Evolutionary conservation across 768 basidiomycete genomes (phyloP).

Genomic region (Naematelia encephala): DNA sequence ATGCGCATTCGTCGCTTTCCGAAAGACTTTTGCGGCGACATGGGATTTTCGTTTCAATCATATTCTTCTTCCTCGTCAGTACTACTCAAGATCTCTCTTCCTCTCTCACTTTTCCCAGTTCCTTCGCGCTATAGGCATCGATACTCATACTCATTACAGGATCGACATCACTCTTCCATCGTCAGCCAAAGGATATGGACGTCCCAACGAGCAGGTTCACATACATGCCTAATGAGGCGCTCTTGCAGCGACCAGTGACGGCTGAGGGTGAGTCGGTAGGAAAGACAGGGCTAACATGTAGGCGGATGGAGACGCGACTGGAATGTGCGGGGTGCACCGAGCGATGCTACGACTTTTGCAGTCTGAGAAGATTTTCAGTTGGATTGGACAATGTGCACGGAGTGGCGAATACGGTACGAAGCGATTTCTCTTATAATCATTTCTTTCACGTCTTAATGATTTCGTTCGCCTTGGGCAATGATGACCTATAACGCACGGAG

Average conservation of each 20-base stretch:
- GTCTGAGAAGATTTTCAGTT: constrained; percentile 16
- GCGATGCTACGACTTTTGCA: constrained; percentile 26
- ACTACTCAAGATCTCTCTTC: neutral
- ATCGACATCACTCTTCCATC: constrained; percentile 41
- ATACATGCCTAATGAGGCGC: constrained; percentile 30
- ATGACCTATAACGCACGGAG: too few relatives aligned
- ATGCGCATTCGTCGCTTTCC: constrained; percentile 57
- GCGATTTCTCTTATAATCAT: too few relatives aligned
- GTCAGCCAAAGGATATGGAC: constrained; percentile 18
- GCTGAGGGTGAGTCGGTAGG: constrained; percentile 27
- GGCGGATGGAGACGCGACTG: constrained; percentile 24
- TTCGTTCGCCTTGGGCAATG: too few relatives aligned
- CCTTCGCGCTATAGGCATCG: neutral
- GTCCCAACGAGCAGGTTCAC: constrained; percentile 20
- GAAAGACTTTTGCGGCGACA: constrained; percentile 60
- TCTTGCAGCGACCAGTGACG: constrained; percentile 33
- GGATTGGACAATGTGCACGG: too few relatives aligned
- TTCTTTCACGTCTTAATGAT: too few relatives aligned
- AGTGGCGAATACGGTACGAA: neutral
- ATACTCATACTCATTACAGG: constrained; percentile 5
- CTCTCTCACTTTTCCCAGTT: neutral
- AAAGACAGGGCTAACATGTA: neutral
- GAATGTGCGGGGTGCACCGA: constrained; percentile 28
- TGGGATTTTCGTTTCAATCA: constrained; percentile 64
- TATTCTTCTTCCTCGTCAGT: constrained; percentile 57